These are phyloP conservation scores for Mycena galopus DNA, from an alignment of 768 basidiomycete genomes.

Conservation along the genomic window DNA sequence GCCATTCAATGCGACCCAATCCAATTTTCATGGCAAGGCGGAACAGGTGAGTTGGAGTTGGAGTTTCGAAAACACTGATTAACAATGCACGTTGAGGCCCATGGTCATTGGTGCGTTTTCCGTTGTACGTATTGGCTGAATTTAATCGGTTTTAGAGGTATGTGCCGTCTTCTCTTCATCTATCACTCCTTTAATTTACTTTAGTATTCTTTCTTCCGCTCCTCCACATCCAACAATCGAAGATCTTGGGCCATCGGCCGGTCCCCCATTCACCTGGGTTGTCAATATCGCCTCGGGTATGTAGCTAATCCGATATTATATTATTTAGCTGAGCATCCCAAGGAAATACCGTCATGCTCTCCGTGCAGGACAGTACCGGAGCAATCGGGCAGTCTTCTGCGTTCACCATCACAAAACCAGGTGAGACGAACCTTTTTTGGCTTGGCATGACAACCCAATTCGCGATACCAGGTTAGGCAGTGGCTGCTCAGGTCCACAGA, in stretches of 20 bases:
- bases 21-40: constrained; percentile 22
- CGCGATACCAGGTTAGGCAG: background rate
- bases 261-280: constrained; percentile 12
- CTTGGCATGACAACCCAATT: background rate
- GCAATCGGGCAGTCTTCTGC: constrained; percentile 20
- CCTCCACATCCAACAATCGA: background rate
- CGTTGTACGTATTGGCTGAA: background rate
- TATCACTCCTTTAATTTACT: background rate
- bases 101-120: constrained; percentile 16
- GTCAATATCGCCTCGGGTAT: constrained; percentile 8
- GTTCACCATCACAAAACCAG: background rate
- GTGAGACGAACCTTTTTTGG: constrained; percentile 1
- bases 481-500: background rate
- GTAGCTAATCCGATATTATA: background rate
- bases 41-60: constrained; percentile 5
- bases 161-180: background rate
- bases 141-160: constrained; percentile 14
- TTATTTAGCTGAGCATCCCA: background rate
- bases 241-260: background rate
- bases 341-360: constrained; percentile 15
- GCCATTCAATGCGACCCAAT: background rate
- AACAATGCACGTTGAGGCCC: background rate
- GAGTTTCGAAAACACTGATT: background rate
- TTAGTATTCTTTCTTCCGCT: constrained; percentile 19
- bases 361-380: constrained; percentile 11